Evolutionary conservation across 1,284 basidiomycete species (phyloP), one percentile per base, ranked within the genome.

Genomic region (Cerioporus squamosus): DNA sequence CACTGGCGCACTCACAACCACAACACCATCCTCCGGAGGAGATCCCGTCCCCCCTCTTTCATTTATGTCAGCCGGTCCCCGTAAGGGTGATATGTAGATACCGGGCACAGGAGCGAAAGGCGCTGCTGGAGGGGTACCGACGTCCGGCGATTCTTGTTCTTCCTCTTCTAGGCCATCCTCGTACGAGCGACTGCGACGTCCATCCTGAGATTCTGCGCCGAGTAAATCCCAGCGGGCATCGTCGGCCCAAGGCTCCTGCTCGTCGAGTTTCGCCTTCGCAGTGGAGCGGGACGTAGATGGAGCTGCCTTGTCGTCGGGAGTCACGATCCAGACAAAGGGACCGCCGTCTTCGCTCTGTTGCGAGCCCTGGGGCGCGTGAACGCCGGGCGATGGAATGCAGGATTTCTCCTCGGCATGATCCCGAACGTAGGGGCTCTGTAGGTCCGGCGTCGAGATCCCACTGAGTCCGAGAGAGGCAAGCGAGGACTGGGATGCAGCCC

Each of bases 1-100:
- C 33, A 10, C 33, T 6, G 8, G 33, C 10, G 33, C 12, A 36
- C 33, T 36, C 33, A 36, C 33, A 6, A 4, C 8, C 33, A 3
- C 12, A 36, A 36, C 33, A 7, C 14, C 3, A 36, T 36, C 33
- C 12, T 15, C 12, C 10, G 33, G 33, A 36, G 6, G 33, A 36
- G 14, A 15, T 10, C 33, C 14, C 33, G 8, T 15, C 33, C 33
- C 33, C 12, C 33, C 33, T 15, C 12, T n/a, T n/a, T n/a, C 40
- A 22, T 33, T 20, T 1, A 15, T 33, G 18, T 45, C 50, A 1
- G 55, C 24, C 42, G 12, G 23, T 12, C 64, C 59, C 29, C 70
- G 73, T 26, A 83, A 70, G 44, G 82, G 83, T 36, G 84, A 85
- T 54, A 85, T 66, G 60, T 72, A 79, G 29, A 79, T 75, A 0